phyloP scores from a whole-genome alignment of 2,329 filamentous ascomycete species.

The Calcarisporium arbuscula region DNA sequence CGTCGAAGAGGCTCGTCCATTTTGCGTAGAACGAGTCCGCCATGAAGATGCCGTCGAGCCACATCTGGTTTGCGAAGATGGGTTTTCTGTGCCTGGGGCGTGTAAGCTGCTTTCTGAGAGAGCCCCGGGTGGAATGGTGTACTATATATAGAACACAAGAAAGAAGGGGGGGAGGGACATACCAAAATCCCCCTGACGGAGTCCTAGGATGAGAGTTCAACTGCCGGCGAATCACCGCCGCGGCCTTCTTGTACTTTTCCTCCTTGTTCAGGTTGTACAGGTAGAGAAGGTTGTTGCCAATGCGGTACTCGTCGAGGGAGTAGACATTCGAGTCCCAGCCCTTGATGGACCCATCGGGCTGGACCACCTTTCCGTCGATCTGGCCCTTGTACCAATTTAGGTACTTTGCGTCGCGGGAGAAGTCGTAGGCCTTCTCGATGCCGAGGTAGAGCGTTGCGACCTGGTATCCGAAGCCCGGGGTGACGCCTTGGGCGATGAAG shows the following conservation, averaged over 20 bases:
- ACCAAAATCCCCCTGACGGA: conserved; percentile 45
- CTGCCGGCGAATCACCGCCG: conserved; percentile 37
- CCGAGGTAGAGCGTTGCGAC: conserved; percentile 42
- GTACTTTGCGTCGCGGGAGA: conserved; percentile 36
- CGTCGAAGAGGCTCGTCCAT: conserved; percentile 32
- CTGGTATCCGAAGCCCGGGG: conserved; percentile 34
- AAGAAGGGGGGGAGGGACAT: neutral
- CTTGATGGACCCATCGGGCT: conserved; percentile 34
- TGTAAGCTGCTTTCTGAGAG: no score
- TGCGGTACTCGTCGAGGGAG: conserved; percentile 46
- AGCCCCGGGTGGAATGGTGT: no score
- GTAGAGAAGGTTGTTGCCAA: conserved; percentile 45
- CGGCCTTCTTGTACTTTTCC: conserved; percentile 42
- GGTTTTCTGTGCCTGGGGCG: conserved; percentile 29
- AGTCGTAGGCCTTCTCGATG: conserved; percentile 37
- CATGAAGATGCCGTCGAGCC: conserved; percentile 52
- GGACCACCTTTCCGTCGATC: conserved; percentile 38
- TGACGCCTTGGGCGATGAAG: conserved; percentile 34
- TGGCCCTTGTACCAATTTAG: conserved; percentile 36
- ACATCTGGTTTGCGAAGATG: conserved; percentile 48
- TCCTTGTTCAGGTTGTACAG: conserved; percentile 40
- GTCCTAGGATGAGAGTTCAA: conserved; percentile 44
- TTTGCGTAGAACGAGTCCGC: conserved; percentile 36
- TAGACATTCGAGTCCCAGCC: conserved; percentile 41
- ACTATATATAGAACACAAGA: neutral